phyloP scores from a whole-genome alignment of 2,329 filamentous ascomycete species.

The Penicillium freii region DNA sequence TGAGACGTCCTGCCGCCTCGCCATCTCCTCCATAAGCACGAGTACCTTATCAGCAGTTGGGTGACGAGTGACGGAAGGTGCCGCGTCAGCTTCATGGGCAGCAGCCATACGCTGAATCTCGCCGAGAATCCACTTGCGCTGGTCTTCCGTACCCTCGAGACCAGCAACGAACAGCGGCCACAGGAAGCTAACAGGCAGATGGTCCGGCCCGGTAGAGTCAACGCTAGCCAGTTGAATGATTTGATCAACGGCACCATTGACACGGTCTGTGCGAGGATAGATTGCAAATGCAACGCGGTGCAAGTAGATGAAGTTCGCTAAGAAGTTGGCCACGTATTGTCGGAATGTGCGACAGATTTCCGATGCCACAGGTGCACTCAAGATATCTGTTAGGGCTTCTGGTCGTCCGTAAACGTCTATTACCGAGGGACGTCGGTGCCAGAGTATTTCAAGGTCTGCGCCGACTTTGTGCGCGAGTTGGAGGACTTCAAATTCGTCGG shows the following conservation, averaged over 20 bases:
- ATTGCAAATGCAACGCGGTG: constrained; percentile 40
- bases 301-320: constrained; percentile 38
- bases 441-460: constrained; percentile 36
- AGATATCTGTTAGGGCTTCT: constrained; percentile 27
- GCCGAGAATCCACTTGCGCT: constrained; percentile 35
- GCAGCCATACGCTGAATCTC: constrained; percentile 36
- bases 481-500: constrained; percentile 40
- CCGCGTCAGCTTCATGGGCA: constrained; percentile 8
- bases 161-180: constrained; percentile 39
- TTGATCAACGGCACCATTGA: constrained; percentile 36
- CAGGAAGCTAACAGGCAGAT: constrained; percentile 33
- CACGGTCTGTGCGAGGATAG: constrained; percentile 38
- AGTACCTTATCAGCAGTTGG: constrained; percentile 33
- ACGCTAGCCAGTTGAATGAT: constrained; percentile 37
- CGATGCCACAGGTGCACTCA: constrained; percentile 26
- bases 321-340: constrained; percentile 37
- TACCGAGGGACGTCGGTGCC: constrained; percentile 34
- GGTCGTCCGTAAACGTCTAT: constrained; percentile 34
- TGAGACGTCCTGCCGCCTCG: constrained; percentile 33
- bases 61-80: constrained; percentile 22
- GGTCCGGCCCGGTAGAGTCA: constrained; percentile 20
- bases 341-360: constrained; percentile 35
- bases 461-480: constrained; percentile 38
- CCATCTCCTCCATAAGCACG: constrained; percentile 36
- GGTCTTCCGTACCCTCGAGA: constrained; percentile 31